Percentiles rank a stretch among this genome's conserved stretches.
phyloP scores from a whole-genome alignment of 78 protist genomes.

The Dictyostelium capitatum region DNA sequence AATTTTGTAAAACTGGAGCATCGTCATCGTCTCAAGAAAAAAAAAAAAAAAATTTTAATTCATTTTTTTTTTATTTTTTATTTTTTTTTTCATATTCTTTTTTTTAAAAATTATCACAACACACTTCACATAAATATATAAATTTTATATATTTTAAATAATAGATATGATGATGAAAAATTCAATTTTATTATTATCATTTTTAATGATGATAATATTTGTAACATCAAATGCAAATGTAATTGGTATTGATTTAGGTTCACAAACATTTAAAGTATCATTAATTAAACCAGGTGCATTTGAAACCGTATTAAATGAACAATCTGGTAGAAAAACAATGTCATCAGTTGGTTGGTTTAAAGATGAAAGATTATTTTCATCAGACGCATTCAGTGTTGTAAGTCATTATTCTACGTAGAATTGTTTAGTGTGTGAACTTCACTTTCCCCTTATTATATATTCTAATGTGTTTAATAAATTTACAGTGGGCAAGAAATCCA shows the following conservation, averaged over 20 bases:
- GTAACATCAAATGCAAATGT: constrained; percentile 29
- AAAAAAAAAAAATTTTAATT: background rate
- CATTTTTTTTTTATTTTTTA: background rate
- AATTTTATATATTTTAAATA: background rate
- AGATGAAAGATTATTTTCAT: constrained; percentile 86
- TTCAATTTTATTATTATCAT: background rate
- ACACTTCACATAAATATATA: background rate
- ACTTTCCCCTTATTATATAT: no score
- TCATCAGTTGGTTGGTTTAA: constrained; percentile 70
- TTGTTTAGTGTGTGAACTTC: no score
- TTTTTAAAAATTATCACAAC: background rate
- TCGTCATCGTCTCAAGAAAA: no score
- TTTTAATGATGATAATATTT: background rate
- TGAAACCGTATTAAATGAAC: constrained; percentile 88
- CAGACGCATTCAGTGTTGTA: constrained; percentile 81
- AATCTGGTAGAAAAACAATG: constrained; percentile 87
- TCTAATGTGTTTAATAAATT: no score
- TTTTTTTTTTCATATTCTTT: background rate
- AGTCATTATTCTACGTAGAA: no score
- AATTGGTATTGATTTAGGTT: constrained; percentile 92
- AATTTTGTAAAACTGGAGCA: no score
- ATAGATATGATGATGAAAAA: background rate
- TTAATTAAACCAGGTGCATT: constrained; percentile 69
- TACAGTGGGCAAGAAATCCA: constrained; percentile 78
- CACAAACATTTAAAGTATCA: constrained; percentile 84